Conservation (phyloP, 306 rosid species). For the Citrullus colocynthis region DNA sequence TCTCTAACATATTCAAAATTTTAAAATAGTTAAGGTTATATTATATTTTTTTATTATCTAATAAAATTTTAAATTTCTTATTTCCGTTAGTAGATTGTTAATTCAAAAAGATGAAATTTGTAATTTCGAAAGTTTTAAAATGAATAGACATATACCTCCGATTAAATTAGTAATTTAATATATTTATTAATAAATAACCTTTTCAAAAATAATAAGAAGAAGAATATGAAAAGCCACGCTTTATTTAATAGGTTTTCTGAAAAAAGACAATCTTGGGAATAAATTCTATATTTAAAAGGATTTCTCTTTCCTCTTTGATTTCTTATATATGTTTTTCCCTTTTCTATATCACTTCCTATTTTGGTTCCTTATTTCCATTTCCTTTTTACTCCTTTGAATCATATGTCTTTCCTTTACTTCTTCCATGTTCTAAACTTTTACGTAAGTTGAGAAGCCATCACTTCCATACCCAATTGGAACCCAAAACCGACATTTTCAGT, state of each 20-base stretch:
- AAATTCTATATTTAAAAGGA: neutral
- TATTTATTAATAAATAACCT: no score
- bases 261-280: neutral
- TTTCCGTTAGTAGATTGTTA: no score
- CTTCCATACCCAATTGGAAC: no score
- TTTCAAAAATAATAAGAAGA: neutral
- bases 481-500: neutral
- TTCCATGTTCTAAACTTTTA: neutral
- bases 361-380: neutral
- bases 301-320: neutral
- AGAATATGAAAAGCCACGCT: neutral
- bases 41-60: no score
- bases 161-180: no score
- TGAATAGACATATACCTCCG: no score
- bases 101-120: no score
- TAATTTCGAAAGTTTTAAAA: no score
- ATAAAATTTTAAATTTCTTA: no score
- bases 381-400: neutral
- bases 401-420: neutral
- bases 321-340: constrained; percentile 1
- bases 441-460: neutral
- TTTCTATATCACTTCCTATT: neutral
- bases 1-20: no score
- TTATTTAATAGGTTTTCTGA: neutral
- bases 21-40: no score